Evolutionary conservation across 2,329 filamentous ascomycete species (phyloP), one percentile per base, ranked within the genome.

Genomic region (Trichoderma gracile): DNA sequence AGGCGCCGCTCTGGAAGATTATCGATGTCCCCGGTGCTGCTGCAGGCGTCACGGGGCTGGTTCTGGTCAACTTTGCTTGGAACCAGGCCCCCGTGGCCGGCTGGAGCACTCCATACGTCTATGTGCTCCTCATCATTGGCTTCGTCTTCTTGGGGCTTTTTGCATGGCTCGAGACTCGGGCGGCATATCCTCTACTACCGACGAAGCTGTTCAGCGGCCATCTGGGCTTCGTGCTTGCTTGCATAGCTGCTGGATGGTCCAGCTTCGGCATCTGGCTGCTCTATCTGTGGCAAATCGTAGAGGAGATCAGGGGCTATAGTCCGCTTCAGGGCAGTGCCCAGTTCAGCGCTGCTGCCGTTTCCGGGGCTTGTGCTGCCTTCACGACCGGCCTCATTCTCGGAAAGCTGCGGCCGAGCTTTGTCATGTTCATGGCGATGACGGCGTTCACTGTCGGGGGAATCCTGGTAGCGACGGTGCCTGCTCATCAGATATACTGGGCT

Each of bases 61-160:
- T 86, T 0, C 73, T 89, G 10, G 78, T 88, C 72, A 87, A 87
- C 69, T 83, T 89, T 67, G 83, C 85, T 1, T 87, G 84, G 83
- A 88, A 87, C 68, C 84, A 89, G 71, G 85, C 81, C 0, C 81
- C 84, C 1, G 75, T 82, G 0, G 82, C 80, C 2, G 84, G 84
- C 1, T 89, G 86, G 86, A 65, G 75, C 8, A 75, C 78, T 6
- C 76, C 82, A 0, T 85, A 86, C 67, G 78, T 85, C 30, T 83
- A 82, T 69, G 73, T 82, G 1, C 72, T 82, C 1, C 73, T 89
- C 3, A 81, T 87, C 64, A 64, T 86, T 17, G 86, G 86, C 0
- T 66, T 83, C 9, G 38, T 86, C 1, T 72, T 87, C 14, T 76
- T 86, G 15, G 73, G 72, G 0, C 67, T 78, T 1, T 89, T 89